Conservation (phyloP, 2,329 filamentous ascomycete species). For the Chrysosporium keratinophilum region DNA sequence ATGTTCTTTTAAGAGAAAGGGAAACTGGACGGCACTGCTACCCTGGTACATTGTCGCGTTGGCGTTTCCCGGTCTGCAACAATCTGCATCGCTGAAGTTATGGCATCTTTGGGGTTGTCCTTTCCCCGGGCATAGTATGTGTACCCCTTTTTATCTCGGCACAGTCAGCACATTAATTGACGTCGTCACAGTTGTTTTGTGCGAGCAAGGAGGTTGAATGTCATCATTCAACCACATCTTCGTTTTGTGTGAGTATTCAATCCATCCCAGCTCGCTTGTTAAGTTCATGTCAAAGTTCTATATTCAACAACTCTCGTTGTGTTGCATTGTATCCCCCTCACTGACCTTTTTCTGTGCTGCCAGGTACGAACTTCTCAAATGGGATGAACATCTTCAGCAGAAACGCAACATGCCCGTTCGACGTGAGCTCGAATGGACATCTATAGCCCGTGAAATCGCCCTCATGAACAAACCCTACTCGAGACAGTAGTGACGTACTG, state of each 20-base stretch:
- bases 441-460: conserved; percentile 80
- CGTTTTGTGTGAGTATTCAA: conserved; percentile 58
- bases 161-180: background rate
- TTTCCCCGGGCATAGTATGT: conserved; percentile 78
- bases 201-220: conserved; percentile 79
- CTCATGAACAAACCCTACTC: conserved; percentile 90
- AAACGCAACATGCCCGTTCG: conserved; percentile 46
- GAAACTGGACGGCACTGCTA: conserved; percentile 65
- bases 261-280: background rate
- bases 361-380: conserved; percentile 77
- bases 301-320: background rate
- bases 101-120: conserved; percentile 68
- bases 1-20: conserved; percentile 55
- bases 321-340: background rate
- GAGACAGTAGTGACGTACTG: conserved; percentile 10
- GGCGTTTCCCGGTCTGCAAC: conserved; percentile 92
- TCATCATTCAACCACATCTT: conserved; percentile 95
- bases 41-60: conserved; percentile 90
- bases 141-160: background rate
- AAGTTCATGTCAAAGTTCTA: background rate
- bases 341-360: background rate
- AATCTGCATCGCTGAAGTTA: conserved; percentile 98
- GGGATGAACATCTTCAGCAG: conserved; percentile 68
- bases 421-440: conserved; percentile 83
- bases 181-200: conserved; percentile 63